A percentile compares a stretch with the other conserved stretches of the same genome.
These are phyloP conservation scores for Ceriops tagal DNA, from an alignment of 345 rosid species.

Conservation along the genomic window DNA sequence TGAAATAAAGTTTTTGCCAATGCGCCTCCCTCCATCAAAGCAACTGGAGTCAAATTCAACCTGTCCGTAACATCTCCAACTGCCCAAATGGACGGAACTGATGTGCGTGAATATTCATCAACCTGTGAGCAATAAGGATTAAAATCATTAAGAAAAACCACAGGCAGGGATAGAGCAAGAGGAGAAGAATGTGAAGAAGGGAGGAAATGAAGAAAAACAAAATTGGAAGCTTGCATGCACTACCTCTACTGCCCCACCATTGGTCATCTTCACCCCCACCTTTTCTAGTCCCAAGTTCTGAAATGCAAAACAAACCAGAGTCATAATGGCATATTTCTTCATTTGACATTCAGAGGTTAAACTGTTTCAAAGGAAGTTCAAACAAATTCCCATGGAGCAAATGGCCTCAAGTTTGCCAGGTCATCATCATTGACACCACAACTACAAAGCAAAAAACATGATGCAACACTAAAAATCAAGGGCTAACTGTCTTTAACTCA, in stretches of 20 bases:
- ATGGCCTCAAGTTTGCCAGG: neutral
- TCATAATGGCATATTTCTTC: conserved; percentile 6
- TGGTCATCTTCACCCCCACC: conserved; percentile 63
- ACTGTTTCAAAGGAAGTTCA: neutral
- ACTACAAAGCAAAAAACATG: neutral
- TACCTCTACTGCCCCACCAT: conserved; percentile 95
- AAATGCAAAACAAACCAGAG: conserved; percentile 26
- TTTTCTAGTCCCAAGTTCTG: conserved; percentile 91
- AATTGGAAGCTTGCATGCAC: neutral
- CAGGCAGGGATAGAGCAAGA: neutral
- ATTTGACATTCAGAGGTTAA: conserved; percentile 1
- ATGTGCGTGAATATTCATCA: conserved; percentile 77
- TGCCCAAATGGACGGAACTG: conserved; percentile 94
- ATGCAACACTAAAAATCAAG: neutral
- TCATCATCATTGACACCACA: neutral
- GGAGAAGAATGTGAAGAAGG: neutral
- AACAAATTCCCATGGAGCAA: neutral
- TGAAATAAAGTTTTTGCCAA: conserved; percentile 78
- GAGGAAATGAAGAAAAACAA: conserved; percentile 12
- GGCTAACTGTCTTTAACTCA: too few species aligned
- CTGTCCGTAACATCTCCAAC: conserved; percentile 97
- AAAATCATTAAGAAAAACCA: neutral
- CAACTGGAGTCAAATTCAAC: conserved; percentile 95
- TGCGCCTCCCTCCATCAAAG: conserved; percentile 98
- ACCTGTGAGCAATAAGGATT: conserved; percentile 46